phyloP scores from a whole-genome alignment of 495 filamentous ascomycete genomes.

The Massariosphaeria phaeospora region DNA sequence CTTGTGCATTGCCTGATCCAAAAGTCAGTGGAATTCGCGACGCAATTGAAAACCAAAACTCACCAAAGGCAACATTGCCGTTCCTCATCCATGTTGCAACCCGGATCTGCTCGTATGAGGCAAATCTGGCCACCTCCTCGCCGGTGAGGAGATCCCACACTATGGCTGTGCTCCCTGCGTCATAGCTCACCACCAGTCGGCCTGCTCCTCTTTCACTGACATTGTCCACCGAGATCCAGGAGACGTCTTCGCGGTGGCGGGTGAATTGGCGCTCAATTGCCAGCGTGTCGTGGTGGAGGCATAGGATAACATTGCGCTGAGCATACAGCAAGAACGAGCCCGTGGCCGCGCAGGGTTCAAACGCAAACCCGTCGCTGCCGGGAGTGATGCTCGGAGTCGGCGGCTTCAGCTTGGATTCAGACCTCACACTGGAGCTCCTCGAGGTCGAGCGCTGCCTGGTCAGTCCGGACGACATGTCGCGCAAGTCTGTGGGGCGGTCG shows the following conservation, averaged over 20 bases:
- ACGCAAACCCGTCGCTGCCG: slow-evolving; percentile 53
- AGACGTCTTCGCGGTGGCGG: slow-evolving; percentile 74
- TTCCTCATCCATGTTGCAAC: slow-evolving; percentile 95
- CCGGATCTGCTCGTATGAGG: slow-evolving; percentile 78
- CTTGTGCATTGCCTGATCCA: slow-evolving; percentile 70
- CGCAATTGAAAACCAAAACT: slow-evolving; percentile 22
- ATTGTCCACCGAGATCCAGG: slow-evolving; percentile 83
- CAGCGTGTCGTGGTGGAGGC: slow-evolving; percentile 84
- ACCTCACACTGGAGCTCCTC: slow-evolving; percentile 50
- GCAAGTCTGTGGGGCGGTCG: slow-evolving; percentile 16
- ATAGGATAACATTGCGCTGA: slow-evolving; percentile 71
- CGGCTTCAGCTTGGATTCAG: slow-evolving; percentile 39
- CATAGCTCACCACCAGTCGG: slow-evolving; percentile 85
- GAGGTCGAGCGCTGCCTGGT: slow-evolving; percentile 54
- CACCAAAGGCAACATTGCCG: slow-evolving; percentile 95
- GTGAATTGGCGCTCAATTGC: slow-evolving; percentile 85
- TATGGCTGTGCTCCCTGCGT: slow-evolving; percentile 84
- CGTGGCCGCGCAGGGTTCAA: slow-evolving; percentile 82
- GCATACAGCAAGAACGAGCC: slow-evolving; percentile 82
- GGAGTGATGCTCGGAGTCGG: slow-evolving; percentile 50
- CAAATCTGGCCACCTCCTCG: slow-evolving; percentile 82
- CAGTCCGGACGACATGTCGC: slow-evolving; percentile 29
- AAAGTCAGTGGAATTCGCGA: not conserved
- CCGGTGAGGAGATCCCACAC: slow-evolving; percentile 96
- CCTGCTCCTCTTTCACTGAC: slow-evolving; percentile 83